Evolutionary conservation across 83 land plant species (phyloP).

Genomic region (Picea mariana): DNA sequence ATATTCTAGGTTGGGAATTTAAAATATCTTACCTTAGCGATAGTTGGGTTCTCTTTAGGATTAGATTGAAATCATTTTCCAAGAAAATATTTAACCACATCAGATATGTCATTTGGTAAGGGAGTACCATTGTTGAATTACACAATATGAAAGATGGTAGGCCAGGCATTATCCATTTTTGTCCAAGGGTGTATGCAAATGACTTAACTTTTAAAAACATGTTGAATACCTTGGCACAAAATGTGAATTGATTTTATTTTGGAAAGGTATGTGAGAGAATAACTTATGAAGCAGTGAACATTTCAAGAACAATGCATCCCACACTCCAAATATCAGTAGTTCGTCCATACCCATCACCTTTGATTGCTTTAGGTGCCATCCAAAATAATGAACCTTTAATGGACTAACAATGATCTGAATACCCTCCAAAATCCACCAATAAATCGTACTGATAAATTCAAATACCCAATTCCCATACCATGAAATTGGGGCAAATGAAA

Average conservation of each 20-base stretch:
- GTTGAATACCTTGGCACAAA: not conserved
- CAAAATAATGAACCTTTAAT: slow-evolving; percentile 10
- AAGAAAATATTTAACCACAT: slow-evolving; percentile 29
- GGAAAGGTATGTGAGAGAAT: not conserved
- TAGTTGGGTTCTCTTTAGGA: slow-evolving; percentile 28
- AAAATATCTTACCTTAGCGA: slow-evolving; percentile 28
- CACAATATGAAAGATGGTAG: slow-evolving; percentile 42
- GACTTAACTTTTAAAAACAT: no score
- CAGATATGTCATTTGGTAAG: slow-evolving; percentile 27
- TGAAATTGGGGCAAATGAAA: no score
- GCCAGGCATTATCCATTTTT: slow-evolving; percentile 41
- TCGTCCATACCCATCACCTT: slow-evolving; percentile 41
- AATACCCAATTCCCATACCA: no score
- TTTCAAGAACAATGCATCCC: slow-evolving; percentile 44
- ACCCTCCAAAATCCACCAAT: no score
- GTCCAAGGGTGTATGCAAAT: slow-evolving; percentile 43
- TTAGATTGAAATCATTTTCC: slow-evolving; percentile 28
- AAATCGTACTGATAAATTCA: no score
- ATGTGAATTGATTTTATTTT: not conserved
- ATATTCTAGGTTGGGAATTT: not conserved
- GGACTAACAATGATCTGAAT: not conserved
- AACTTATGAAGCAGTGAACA: slow-evolving; percentile 38
- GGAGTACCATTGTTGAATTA: slow-evolving; percentile 49
- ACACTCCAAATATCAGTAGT: slow-evolving; percentile 49
- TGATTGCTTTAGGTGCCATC: slow-evolving; percentile 44